Evolutionary conservation across 2,329 filamentous ascomycete genomes (phyloP).

Genomic region (Ceratocystiopsis minuta): DNA sequence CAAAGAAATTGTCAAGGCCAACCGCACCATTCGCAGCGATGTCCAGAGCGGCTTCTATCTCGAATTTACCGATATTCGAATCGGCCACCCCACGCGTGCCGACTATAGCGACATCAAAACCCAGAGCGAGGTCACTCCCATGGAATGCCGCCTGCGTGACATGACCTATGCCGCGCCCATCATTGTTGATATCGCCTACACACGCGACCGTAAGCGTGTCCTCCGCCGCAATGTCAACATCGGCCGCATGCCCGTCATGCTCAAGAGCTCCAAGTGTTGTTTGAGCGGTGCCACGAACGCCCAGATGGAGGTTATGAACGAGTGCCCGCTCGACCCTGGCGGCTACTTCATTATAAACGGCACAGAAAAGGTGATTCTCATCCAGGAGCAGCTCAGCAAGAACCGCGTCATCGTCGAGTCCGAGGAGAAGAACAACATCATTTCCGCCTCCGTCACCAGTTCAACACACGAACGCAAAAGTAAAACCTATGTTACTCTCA

Average conservation of each 20-base stretch:
- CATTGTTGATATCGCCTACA: slow-evolving; percentile 79
- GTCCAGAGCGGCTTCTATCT: slow-evolving; percentile 86
- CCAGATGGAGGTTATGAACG: slow-evolving; percentile 82
- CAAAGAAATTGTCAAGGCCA: slow-evolving; percentile 89
- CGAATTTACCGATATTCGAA: slow-evolving; percentile 80
- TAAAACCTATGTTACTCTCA: slow-evolving; percentile 87
- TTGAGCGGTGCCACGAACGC: slow-evolving; percentile 67
- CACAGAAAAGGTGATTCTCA: slow-evolving; percentile 95
- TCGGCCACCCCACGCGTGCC: slow-evolving; percentile 62
- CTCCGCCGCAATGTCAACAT: slow-evolving; percentile 63
- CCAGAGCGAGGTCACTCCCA: slow-evolving; percentile 65
- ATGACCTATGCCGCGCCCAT: slow-evolving; percentile 97
- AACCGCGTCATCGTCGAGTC: slow-evolving; percentile 96
- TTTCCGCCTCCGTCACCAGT: slow-evolving; percentile 91
- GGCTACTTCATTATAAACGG: slow-evolving; percentile 97
- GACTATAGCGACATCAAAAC: slow-evolving; percentile 57
- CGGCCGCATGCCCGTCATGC: slow-evolving; percentile 88
- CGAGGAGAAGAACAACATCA: slow-evolving; percentile 77
- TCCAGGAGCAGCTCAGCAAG: slow-evolving; percentile 97
- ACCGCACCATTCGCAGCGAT: slow-evolving; percentile 76
- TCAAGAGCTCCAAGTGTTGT: slow-evolving; percentile 86
- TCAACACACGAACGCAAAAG: slow-evolving; percentile 96
- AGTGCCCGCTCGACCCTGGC: slow-evolving; percentile 88
- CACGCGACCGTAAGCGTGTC: slow-evolving; percentile 59
- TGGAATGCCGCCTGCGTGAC: slow-evolving; percentile 89